phyloP scores from a whole-genome alignment of 345 rosid species.

The Eucalyptus shirleyi region DNA sequence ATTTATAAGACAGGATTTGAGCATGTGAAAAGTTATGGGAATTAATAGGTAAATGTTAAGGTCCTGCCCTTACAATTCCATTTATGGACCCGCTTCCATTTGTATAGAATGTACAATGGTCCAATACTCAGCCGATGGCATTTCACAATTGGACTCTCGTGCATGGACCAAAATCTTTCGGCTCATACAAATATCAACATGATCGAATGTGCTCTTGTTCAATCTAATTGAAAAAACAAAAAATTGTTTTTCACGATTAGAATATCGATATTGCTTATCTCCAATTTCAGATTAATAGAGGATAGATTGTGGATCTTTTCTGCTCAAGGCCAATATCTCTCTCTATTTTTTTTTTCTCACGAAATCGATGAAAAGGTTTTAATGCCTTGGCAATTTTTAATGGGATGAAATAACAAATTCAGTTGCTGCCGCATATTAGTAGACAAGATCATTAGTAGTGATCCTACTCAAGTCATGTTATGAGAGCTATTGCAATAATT shows the following conservation, averaged over 20 bases:
- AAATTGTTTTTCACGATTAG: neutral
- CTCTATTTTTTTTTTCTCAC: neutral
- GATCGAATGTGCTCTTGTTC: neutral
- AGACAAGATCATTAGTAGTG: neutral
- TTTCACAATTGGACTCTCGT: neutral
- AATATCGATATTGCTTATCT: neutral
- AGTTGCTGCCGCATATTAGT: neutral
- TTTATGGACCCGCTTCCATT: neutral
- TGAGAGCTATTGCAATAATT: neutral
- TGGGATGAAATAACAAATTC: neutral
- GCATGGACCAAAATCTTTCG: neutral
- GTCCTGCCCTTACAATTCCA: neutral
- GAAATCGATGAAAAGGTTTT: neutral
- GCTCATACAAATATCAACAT: neutral
- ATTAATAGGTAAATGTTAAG: neutral
- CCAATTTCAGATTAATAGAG: neutral
- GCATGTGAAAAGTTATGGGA: neutral
- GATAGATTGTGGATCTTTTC: neutral
- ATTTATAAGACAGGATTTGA: neutral
- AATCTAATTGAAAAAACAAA: neutral
- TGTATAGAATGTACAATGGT: neutral
- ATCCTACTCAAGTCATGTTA: neutral
- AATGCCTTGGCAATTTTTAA: neutral
- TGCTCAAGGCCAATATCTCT: neutral
- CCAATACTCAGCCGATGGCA: neutral